Conservation (phyloP, 352 stramenopile species). For the Phytophthora cryptogea region DNA sequence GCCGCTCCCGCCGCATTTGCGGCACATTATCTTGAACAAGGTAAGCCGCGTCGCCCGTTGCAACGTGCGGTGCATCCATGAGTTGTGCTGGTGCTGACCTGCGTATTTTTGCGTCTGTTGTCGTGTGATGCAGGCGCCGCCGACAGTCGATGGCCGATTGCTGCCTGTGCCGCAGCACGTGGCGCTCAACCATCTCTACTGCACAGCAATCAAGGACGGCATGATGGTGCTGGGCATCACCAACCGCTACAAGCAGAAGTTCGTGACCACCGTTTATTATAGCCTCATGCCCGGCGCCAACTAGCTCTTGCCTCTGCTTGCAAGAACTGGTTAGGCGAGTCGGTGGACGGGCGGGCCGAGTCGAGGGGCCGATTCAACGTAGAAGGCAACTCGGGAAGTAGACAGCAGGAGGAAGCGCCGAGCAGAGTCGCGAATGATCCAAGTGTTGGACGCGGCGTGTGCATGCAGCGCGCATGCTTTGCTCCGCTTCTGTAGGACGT, state of each 20-base stretch:
- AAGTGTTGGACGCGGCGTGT: slow-evolving; percentile 44
- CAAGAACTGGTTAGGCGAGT: slow-evolving; percentile 19
- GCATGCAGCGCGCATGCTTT: slow-evolving; percentile 37
- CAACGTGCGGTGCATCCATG: slow-evolving; percentile 7
- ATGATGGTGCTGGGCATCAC: slow-evolving; percentile 99
- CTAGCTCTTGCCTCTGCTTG: slow-evolving; percentile 35
- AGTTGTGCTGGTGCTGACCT: slow-evolving; percentile 18
- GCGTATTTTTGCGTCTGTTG: slow-evolving; percentile 27
- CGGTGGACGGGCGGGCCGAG: slow-evolving; percentile 5
- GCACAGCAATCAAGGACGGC: slow-evolving; percentile 98
- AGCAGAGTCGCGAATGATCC: slow-evolving; percentile 41
- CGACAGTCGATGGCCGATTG: slow-evolving; percentile 94
- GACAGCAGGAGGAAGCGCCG: slow-evolving; percentile 27
- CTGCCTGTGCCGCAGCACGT: slow-evolving; percentile 98
- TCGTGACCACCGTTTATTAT: slow-evolving; percentile 99
- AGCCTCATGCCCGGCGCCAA: slow-evolving; percentile 89
- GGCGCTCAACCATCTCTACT: slow-evolving; percentile 99
- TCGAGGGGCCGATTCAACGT: slow-evolving; percentile 5
- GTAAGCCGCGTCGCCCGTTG: slow-evolving; percentile 35
- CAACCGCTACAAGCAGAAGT: slow-evolving; percentile 97
- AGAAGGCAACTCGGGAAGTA: slow-evolving; percentile 26
- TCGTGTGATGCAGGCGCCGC: slow-evolving; percentile 68
- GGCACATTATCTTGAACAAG: slow-evolving; percentile 99
- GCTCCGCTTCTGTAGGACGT: slow-evolving; percentile 39
- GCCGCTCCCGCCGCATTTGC: slow-evolving; percentile 96